Conservation (phyloP, 345 rosid species). For the Balakata baccata region DNA sequence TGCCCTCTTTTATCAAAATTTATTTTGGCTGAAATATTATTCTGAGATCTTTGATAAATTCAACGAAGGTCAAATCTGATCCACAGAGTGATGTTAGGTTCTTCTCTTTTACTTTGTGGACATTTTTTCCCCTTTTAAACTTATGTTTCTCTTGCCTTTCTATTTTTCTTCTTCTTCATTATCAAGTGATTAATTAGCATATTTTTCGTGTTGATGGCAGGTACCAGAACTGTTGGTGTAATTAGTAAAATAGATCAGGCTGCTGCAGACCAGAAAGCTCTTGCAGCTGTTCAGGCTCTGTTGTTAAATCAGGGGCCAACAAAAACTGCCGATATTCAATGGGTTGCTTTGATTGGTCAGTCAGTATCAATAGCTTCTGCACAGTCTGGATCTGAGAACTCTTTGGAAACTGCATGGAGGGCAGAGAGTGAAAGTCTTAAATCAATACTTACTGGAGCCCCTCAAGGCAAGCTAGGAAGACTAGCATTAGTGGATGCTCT, state of each 20-base stretch:
- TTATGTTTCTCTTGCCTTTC: background rate
- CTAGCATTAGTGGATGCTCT: slow-evolving; percentile 82
- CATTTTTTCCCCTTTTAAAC: background rate
- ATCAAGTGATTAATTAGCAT: background rate
- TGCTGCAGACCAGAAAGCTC: slow-evolving; percentile 75
- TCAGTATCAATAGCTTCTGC: slow-evolving; percentile 87
- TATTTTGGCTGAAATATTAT: background rate
- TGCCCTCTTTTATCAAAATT: background rate
- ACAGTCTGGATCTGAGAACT: slow-evolving; percentile 79
- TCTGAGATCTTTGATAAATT: slow-evolving; percentile 1
- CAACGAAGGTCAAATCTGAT: background rate
- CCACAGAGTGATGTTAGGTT: background rate
- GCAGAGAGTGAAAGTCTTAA: slow-evolving; percentile 92
- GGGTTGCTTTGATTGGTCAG: slow-evolving; percentile 98
- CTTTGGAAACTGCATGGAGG: slow-evolving; percentile 96
- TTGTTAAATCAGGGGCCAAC: slow-evolving; percentile 86
- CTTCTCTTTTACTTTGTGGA: slow-evolving; percentile 3
- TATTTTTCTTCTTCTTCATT: background rate
- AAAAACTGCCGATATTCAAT: slow-evolving; percentile 83
- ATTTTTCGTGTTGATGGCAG: slow-evolving; percentile 30
- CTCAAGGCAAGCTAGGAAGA: slow-evolving; percentile 90
- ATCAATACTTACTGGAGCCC: slow-evolving; percentile 75
- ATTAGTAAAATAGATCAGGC: slow-evolving; percentile 94
- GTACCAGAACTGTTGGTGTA: slow-evolving; percentile 90
- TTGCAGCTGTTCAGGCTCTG: slow-evolving; percentile 94